Base-by-base conservation (phyloP, 2,329 filamentous ascomycete genomes). In the Cladosporium phlei region DNA sequence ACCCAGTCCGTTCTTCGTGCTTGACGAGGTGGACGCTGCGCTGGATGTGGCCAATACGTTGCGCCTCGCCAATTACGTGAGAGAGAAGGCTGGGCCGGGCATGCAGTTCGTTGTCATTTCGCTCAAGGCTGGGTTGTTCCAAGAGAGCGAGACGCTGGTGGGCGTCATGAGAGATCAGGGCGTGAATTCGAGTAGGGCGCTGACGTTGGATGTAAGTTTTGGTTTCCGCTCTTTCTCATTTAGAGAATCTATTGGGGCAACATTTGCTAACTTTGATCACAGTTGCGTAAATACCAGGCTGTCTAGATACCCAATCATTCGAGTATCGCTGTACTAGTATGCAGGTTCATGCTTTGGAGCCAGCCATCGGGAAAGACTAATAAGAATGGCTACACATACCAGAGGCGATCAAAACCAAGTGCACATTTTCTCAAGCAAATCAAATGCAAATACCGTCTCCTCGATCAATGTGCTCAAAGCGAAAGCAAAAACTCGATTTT, bases 91-190 rank as follows among this genome's bases (percentile, higher is more conserved):
- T 1, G 88, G 88, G 0, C 93, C 93, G 1, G 94, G 94, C 11
- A 97, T 97, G 89, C 93, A 98, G 67, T 98, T 98, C 59, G 94
- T 98, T 51, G 93, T 98, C 56, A 98, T 98, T 67, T 89, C 83
- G 70, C 77, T 98, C 65, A 98, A 98, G 77, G 86, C 89, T 0
- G 90, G 89, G 1, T 74, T 98, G 47, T 98, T 97, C 72, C 90
- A 98, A 69, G 87, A 94, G 66, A 95, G 88, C 62, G 90, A 98
- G 75, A 94, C 89, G 52, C 68, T 98, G 58, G 89, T 98, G 4
- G 93, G 93, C 42, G 89, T 98, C 9, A 97, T 95, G 73, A 78
- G 93, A 55, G 94, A 98, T 63, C 93, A 98, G 71, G 82, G 84
- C 47, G 87, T 88, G 48, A 98, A 97, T 69, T 94, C 85, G 60